These are phyloP conservation scores for Pseudogymnoascus sp. DNA, from an alignment of 2,329 filamentous ascomycete species.

Conservation along the genomic window DNA sequence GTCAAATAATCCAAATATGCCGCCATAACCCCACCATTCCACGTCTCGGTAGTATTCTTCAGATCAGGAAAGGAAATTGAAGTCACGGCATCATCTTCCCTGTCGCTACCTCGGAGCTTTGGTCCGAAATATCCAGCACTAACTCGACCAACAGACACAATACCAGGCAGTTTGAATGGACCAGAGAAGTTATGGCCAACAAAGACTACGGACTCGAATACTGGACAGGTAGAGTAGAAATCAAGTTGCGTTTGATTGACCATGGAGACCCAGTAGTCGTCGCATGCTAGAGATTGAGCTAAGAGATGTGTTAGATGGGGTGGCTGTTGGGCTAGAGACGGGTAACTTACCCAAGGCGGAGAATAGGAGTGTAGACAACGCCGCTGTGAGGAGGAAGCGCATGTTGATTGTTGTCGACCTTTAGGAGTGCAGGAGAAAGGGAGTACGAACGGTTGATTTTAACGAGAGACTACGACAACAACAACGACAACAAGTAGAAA, in stretches of 20 bases:
- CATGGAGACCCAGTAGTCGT: background rate
- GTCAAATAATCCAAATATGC: conserved; percentile 13
- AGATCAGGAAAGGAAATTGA: conserved; percentile 12
- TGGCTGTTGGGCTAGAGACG: background rate
- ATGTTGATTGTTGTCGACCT: background rate
- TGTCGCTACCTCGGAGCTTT: background rate
- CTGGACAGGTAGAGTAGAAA: conserved; percentile 11
- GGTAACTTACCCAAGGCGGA: background rate
- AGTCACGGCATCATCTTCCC: conserved; percentile 11
- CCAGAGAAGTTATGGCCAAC: conserved; percentile 10
- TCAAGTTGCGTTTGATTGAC: conserved; percentile 8
- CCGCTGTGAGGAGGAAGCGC: background rate
- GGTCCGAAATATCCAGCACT: background rate
- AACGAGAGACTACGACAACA: background rate
- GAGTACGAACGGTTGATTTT: background rate
- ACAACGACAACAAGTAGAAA: background rate
- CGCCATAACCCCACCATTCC: background rate
- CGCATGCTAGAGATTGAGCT: background rate
- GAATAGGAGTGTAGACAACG: background rate
- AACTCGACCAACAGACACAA: background rate
- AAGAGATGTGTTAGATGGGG: background rate
- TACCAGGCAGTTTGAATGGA: conserved; percentile 10
- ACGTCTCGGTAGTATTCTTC: conserved; percentile 3
- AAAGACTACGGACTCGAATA: background rate
- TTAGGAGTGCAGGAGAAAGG: background rate